phyloP scores from a whole-genome alignment of 148 eudicot species.

The Rhododendron griersonianum region DNA sequence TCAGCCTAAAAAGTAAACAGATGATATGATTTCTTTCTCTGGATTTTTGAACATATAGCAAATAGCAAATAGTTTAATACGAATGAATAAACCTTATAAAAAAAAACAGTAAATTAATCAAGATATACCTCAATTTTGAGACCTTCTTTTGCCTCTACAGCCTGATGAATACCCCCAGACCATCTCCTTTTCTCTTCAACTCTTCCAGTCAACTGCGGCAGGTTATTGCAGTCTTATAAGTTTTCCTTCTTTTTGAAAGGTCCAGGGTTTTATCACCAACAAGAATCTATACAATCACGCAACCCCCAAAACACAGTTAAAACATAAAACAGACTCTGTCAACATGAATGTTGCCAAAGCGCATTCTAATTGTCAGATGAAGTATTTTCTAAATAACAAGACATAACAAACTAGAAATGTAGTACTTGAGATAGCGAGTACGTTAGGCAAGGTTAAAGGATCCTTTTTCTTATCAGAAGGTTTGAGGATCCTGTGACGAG shows the following conservation, averaged over 20 bases:
- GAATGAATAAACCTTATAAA: background rate
- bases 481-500: background rate
- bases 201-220: slow-evolving; percentile 88
- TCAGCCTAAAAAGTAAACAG: slow-evolving; percentile 58
- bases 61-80: background rate
- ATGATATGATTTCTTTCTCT: background rate
- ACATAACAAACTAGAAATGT: background rate
- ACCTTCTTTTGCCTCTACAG: slow-evolving; percentile 99
- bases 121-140: slow-evolving; percentile 67
- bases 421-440: background rate
- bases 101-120: slow-evolving; percentile 4
- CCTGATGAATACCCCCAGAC: slow-evolving; percentile 99
- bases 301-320: background rate
- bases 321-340: background rate
- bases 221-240: background rate
- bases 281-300: background rate
- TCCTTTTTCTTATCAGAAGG: background rate
- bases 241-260: background rate
- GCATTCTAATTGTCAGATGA: background rate
- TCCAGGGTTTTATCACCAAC: background rate
- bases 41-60: background rate
- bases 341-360: background rate
- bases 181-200: slow-evolving; percentile 97
- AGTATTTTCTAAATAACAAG: background rate
- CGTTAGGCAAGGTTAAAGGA: background rate